Evolutionary conservation across 2,329 filamentous ascomycete genomes (phyloP), one percentile per base, ranked within the genome.

Genomic region (Cordyceps tenuipes): DNA sequence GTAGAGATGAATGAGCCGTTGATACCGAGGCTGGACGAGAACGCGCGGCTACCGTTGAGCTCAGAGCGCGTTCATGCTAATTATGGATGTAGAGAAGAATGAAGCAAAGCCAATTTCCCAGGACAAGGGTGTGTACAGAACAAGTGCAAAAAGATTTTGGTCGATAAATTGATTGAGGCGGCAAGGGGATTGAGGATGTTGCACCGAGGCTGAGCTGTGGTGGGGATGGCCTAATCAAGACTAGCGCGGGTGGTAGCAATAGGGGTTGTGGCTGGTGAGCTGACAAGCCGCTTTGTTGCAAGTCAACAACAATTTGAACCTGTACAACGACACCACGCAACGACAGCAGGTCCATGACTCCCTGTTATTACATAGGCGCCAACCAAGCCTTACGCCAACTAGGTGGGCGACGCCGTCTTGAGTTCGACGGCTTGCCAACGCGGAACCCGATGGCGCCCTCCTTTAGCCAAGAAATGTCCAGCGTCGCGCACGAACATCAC

Each of bases 131-230:
- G 23, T 29, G 54, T 29, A 48, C 21, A 49, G 15, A 23, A 44
- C 1, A 10, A 44, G 13, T 44, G 17, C 12, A 13, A 44, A 51
- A 29, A 44, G 17, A 50, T 3, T 15, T 26, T 19, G 39, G 47
- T 36, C 51, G 48, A 53, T 34, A 59, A 47, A 26, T 52, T 59
- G n/a, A 29, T 44, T 17, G 19, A 46, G 13, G 31, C 13, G 13
- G 31, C 13, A 29, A 49, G 59, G 59, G 56, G 59, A 26, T 41
- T 60, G 41, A 56, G 44, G 44, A 50, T 41, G 41, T 17, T 48
- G 7, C 17, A 44, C 51, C 7, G 59, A 56, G 59, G 59, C 59
- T 60, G 43, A 60, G 59, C 59, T 56, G 13, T 17, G 3, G 29
- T 4, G 12, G 26, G 26, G 34, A n/a, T 63, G 59, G 51, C 46